Evolutionary conservation across 1,284 basidiomycete species (phyloP).

Genomic region (Cryptococcus neoformans): DNA sequence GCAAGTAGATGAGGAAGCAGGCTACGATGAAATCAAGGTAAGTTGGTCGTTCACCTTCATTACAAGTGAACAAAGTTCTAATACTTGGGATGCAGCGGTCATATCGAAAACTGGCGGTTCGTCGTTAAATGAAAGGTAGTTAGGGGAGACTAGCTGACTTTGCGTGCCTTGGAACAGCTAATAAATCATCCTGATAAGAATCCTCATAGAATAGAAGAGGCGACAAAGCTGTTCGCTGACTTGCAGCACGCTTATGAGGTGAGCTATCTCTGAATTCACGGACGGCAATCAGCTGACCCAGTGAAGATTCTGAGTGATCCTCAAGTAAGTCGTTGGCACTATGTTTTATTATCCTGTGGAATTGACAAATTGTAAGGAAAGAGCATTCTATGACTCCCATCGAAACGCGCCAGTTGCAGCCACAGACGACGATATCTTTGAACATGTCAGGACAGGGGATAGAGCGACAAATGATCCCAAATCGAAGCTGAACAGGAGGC

Average conservation of each 20-base stretch:
- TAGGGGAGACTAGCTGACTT: too few species aligned
- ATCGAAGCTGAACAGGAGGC: slow-evolving; percentile 57
- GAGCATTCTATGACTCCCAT: slow-evolving; percentile 98
- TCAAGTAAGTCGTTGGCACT: slow-evolving; percentile 59
- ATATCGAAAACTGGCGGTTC: slow-evolving; percentile 69
- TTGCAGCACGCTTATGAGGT: slow-evolving; percentile 96
- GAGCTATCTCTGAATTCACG: slow-evolving; percentile 4
- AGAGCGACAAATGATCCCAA: slow-evolving; percentile 39
- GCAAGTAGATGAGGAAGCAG: slow-evolving; percentile 73
- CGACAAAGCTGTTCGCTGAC: slow-evolving; percentile 81
- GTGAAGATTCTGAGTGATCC: slow-evolving; percentile 79
- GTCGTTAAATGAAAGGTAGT: slow-evolving; percentile 7
- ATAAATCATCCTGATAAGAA: slow-evolving; percentile 91
- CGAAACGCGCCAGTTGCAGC: slow-evolving; percentile 78
- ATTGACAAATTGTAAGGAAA: slow-evolving; percentile 59
- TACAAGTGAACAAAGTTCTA: slow-evolving; percentile 1
- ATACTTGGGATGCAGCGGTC: slow-evolving; percentile 58
- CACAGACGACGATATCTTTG: slow-evolving; percentile 78
- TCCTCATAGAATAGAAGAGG: slow-evolving; percentile 71
- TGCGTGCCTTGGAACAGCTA: slow-evolving; percentile 46
- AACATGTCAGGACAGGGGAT: slow-evolving; percentile 72
- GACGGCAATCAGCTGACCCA: neutral
- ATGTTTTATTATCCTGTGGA: neutral
- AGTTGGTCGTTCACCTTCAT: slow-evolving; percentile 13
- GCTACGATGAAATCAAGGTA: slow-evolving; percentile 83